Conservation (phyloP, 2,329 filamentous ascomycete genomes). For the Meredithiella fracta region DNA sequence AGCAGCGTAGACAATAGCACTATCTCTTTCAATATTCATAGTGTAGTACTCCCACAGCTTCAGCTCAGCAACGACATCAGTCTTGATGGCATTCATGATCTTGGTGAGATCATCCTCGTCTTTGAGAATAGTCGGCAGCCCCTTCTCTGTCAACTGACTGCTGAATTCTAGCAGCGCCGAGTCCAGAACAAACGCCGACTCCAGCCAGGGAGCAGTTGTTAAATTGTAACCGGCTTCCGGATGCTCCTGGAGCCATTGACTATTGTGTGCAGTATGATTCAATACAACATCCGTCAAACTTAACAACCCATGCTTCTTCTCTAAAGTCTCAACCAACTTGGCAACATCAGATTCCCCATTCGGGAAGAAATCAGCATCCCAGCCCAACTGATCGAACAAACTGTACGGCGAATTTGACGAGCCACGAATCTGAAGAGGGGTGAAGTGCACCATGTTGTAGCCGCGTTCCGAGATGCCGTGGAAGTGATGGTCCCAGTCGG, state of each 20-base stretch:
- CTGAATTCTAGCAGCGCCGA: conserved; percentile 58
- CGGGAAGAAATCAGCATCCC: conserved; percentile 70
- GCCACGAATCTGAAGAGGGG: conserved; percentile 76
- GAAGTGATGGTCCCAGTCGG: conserved; percentile 80
- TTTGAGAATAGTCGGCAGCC: conserved; percentile 59
- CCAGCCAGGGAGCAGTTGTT: conserved; percentile 66
- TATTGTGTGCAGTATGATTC: conserved; percentile 95
- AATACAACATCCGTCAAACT: conserved; percentile 92
- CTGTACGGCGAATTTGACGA: conserved; percentile 94
- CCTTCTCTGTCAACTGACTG: conserved; percentile 49
- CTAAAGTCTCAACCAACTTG: conserved; percentile 62
- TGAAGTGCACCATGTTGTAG: conserved; percentile 99
- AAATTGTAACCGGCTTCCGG: conserved; percentile 93
- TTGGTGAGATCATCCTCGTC: conserved; percentile 54
- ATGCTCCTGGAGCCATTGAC: conserved; percentile 82
- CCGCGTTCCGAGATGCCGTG: conserved; percentile 75
- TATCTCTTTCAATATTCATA: conserved; percentile 59
- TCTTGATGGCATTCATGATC: conserved; percentile 74
- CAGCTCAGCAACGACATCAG: conserved; percentile 58
- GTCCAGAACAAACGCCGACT: conserved; percentile 46
- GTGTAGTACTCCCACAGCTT: conserved; percentile 91
- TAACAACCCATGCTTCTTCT: conserved; percentile 67
- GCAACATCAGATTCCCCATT: conserved; percentile 69
- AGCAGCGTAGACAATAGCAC: conserved; percentile 48
- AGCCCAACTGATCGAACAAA: conserved; percentile 77